Evolutionary conservation across 2,329 filamentous ascomycete species (phyloP), one percentile per base, ranked within the genome.

Genomic region (Ophiostoma populinum): DNA sequence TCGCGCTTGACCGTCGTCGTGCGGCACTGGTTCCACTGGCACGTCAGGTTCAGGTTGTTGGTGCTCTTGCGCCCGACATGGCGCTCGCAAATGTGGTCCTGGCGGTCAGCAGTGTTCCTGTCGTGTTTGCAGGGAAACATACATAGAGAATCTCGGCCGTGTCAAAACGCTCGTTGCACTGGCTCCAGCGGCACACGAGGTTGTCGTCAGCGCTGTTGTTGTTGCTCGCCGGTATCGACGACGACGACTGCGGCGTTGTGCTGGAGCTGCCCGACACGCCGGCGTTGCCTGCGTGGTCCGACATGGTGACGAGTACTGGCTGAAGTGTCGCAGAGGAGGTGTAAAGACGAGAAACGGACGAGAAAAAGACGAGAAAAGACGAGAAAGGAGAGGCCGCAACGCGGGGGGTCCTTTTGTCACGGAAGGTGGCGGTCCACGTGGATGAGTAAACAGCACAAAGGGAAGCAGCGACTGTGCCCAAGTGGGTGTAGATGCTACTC

Each of bases 21-120:
- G 43, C 85, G 76, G 63, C 90, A 98, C 44, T 78, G 80, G 48
- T 86, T 90, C 90, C 90, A 98, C 55, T 92, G 82, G 61, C 90
- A 98, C 36, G 85, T 94, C 54, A 98, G 60, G 58, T 90, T 95
- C 51, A 98, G 67, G 60, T 98, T 98, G 65, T 95, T 95, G 52
- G 90, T 98, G 63, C 82, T 92, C 67, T 98, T 98, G 59, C 90
- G 83, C 45, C 90, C 90, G 54, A 98, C 86, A 65, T 98, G 90
- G 51, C 85, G 82, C 56, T 95, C 90, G 59, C 90, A 95, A 47
- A 98, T 86, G 58, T 98, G 90, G 50, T 95, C 87, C 86, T 95
- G 16, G 11, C 15, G 7, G 30, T 10, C n/a, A n/a, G n/a, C n/a
- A n/a, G n/a, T n/a, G n/a, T n/a, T n/a, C n/a, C n/a, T n/a, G n/a